These are phyloP conservation scores for Trichoderma aggressivum DNA, from an alignment of 2,329 filamentous ascomycete species.

Conservation along the genomic window DNA sequence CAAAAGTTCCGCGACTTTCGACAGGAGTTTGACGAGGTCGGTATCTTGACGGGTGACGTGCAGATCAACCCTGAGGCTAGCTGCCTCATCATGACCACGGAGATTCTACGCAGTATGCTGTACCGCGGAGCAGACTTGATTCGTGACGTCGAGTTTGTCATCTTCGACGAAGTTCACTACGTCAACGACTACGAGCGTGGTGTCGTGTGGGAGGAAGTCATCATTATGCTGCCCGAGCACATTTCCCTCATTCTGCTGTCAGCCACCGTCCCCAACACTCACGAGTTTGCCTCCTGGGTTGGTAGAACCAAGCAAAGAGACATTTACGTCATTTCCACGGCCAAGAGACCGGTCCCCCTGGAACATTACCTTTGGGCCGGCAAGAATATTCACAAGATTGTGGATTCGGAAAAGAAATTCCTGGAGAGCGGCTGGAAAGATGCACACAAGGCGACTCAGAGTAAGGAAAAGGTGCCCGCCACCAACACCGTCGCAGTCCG, in stretches of 20 bases:
- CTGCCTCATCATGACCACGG: slow-evolving; percentile 98
- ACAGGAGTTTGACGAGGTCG: slow-evolving; percentile 87
- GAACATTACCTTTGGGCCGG: slow-evolving; percentile 97
- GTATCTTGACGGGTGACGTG: slow-evolving; percentile 94
- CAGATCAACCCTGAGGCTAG: slow-evolving; percentile 97
- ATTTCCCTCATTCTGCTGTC: slow-evolving; percentile 93
- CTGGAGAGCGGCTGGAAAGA: slow-evolving; percentile 93
- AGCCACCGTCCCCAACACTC: slow-evolving; percentile 93
- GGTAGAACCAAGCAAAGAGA: slow-evolving; percentile 97
- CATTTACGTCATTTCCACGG: slow-evolving; percentile 97
- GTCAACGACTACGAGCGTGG: slow-evolving; percentile 95
- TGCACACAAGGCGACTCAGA: slow-evolving; percentile 76
- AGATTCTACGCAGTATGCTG: slow-evolving; percentile 96
- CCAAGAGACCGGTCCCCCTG: slow-evolving; percentile 88
- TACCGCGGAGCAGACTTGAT: slow-evolving; percentile 95
- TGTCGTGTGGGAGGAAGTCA: slow-evolving; percentile 99
- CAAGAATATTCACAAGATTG: slow-evolving; percentile 91
- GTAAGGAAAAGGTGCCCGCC: slow-evolving; percentile 70
- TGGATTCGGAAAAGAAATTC: slow-evolving; percentile 88
- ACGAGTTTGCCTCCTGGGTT: slow-evolving; percentile 98
- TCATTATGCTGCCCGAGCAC: slow-evolving; percentile 98
- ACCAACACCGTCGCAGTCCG: slow-evolving; percentile 35
- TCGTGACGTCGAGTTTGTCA: slow-evolving; percentile 95
- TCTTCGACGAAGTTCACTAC: slow-evolving; percentile 98
- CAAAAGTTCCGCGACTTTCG: slow-evolving; percentile 98